Evolutionary conservation across 1,139 yeast genomes (phyloP).

Genomic region (Candida pseudoviswanathii): DNA sequence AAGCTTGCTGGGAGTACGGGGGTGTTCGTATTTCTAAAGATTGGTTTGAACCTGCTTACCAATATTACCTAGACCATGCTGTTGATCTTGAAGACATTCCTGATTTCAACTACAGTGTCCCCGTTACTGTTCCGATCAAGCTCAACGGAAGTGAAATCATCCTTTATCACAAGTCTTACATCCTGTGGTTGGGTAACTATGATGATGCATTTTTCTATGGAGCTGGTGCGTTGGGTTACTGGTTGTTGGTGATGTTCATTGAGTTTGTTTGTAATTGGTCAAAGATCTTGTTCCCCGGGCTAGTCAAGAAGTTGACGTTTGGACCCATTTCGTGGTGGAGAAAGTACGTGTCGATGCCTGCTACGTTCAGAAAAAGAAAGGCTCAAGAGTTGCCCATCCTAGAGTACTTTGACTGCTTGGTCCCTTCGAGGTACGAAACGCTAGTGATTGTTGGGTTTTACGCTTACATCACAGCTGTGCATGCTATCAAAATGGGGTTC

Average conservation of each 20-base stretch:
- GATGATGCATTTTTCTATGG: conserved; percentile 49
- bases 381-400: conserved; percentile 23
- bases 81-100: conserved; percentile 20
- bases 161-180: conserved; percentile 2
- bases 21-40: conserved; percentile 17
- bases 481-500: conserved; percentile 24
- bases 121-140: conserved; percentile 25
- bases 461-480: conserved; percentile 44
- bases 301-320: conserved; percentile 24
- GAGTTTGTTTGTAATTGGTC: conserved; percentile 47
- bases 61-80: conserved; percentile 22
- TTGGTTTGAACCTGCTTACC: conserved; percentile 20
- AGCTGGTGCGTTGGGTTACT: conserved; percentile 47
- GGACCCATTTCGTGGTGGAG: conserved; percentile 27
- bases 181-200: conserved; percentile 34
- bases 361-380: conserved; percentile 25
- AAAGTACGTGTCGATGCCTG: conserved; percentile 33
- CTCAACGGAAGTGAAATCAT: conserved; percentile 17
- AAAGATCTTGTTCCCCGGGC: conserved; percentile 26
- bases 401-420: conserved; percentile 22
- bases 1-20: conserved; percentile 3
- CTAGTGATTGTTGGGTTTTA: conserved; percentile 36
- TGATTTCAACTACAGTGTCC: conserved; percentile 23
- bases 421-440: conserved; percentile 32
- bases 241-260: conserved; percentile 46